Evolutionary conservation across 176 grass and related monocot species (phyloP).

Genomic region (Bolboschoenus planiculmis): DNA sequence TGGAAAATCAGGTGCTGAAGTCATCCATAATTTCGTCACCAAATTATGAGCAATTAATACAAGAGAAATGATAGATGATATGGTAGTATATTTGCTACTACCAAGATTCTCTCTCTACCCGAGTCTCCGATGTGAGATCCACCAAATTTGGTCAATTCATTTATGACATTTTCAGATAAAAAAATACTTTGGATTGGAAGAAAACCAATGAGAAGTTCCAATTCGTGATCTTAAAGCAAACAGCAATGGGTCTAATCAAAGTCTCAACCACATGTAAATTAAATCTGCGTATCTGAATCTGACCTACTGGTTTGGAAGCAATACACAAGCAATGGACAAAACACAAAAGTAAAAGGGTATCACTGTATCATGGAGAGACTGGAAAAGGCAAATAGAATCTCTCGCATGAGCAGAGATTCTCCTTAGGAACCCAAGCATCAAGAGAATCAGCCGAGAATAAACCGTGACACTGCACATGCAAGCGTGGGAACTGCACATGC

Average conservation of each 20-base stretch:
- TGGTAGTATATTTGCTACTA: no score
- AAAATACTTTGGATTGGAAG: background rate
- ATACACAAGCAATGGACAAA: slow-evolving; percentile 11
- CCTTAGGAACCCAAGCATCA: background rate
- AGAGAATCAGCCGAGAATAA: slow-evolving; percentile 6
- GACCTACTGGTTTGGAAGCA: background rate
- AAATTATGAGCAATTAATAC: no score
- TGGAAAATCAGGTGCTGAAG: no score
- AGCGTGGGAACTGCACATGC: background rate
- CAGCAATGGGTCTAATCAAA: background rate
- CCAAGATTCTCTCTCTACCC: no score
- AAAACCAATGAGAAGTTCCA: background rate
- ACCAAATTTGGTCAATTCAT: background rate
- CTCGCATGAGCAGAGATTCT: slow-evolving; percentile 6
- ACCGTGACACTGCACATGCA: background rate
- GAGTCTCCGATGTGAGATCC: background rate
- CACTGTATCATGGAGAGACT: background rate
- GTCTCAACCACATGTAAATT: background rate
- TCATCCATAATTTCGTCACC: no score
- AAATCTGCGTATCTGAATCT: background rate
- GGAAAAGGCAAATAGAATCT: background rate
- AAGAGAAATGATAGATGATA: no score
- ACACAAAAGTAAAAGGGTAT: background rate
- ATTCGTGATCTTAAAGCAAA: background rate
- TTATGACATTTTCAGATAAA: background rate